Conservation (phyloP, 345 rosid species). For the Hibiscus tridactylites region DNA sequence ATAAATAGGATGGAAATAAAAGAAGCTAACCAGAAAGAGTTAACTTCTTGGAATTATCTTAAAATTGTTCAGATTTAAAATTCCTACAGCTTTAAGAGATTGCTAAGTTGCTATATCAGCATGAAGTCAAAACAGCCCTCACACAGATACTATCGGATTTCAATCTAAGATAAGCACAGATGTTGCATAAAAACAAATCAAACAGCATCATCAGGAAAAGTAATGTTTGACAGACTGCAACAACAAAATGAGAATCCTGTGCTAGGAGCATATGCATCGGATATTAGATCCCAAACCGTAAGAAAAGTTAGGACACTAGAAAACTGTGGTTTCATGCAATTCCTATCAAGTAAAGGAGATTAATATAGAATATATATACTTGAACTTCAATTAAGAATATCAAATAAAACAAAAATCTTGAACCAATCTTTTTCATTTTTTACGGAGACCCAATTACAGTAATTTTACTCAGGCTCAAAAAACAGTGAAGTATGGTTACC, state of each 20-base stretch:
- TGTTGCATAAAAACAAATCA: neutral
- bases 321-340: neutral
- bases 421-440: neutral
- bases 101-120: neutral
- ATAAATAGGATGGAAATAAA: slow-evolving; percentile 2
- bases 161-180: neutral
- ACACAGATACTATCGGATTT: neutral
- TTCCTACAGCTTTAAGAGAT: neutral
- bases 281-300: neutral
- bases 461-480: neutral
- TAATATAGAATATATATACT: neutral
- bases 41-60: neutral
- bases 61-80: neutral
- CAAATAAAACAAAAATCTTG: neutral
- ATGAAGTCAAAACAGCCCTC: neutral
- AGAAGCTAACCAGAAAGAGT: neutral
- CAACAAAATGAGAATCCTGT: neutral
- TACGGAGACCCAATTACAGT: neutral
- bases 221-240: neutral
- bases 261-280: neutral
- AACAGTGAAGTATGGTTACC: neutral
- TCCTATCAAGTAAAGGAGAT: neutral
- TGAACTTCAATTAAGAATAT: neutral
- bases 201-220: neutral
- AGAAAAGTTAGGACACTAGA: neutral